Base-by-base conservation (phyloP, 2,329 filamentous ascomycete species). In the Aspergillus felis region DNA sequence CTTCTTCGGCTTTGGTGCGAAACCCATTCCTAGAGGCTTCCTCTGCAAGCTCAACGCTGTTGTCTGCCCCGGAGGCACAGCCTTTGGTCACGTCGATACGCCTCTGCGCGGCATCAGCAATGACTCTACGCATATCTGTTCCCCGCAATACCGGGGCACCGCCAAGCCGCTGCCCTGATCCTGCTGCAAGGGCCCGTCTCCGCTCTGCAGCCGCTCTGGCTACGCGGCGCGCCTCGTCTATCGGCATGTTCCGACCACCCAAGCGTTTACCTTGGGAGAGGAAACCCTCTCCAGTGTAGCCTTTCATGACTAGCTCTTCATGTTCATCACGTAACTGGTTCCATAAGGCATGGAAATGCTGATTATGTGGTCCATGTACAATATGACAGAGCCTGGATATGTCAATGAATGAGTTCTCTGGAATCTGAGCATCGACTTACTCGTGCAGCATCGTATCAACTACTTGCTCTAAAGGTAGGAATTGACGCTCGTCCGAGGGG, bases 361-460 rank as follows among this genome's bases (percentile, higher is more conserved):
- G 82, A 69, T 97, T 86, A 71, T 97, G 93, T 1, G 90, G 90
- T 0, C 91, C 91, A 72, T 88, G 86, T 10, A 91, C 84, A 63
- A 89, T 96, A 69, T 97, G 93, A n/a, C 86, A 87, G 2, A 97
- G 84, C 65, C 79, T 81, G 51, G 6, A 28, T 2, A 44, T 58
- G 44, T 70, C 17, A 66, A 59, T 20, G 53, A 50, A 42, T 20
- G 51, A 25, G 50, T 48, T 51, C 14, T 41, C 2, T 44, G 14
- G n/a, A 50, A 49, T 6, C 41, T 3, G 27, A 47, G 14, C 9
- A 48, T 22, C 3, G 7, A 71, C 77, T 69, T 66, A 81, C 79
- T 97, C 93, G 71, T 97, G 93, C 22, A 97, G 84, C 86, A 97
- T 89, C 0, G 93, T 97, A 73, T 97, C 92, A 47, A 91, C 81